These are phyloP conservation scores for Ophiosphaerella korrae DNA, from an alignment of 2,329 filamentous ascomycete species.

Conservation along the genomic window DNA sequence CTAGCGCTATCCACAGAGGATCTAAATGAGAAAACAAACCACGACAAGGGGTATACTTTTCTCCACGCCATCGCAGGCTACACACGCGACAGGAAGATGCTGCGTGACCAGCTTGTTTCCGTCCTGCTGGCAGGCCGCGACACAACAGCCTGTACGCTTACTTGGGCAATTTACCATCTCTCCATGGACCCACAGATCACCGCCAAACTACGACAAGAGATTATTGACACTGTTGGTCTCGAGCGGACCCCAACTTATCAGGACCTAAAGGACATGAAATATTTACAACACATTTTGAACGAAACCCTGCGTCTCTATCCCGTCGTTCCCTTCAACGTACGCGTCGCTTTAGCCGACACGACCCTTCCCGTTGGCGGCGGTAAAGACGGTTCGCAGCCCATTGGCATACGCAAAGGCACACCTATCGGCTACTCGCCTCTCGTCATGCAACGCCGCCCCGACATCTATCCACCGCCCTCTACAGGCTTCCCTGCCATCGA, in stretches of 20 bases:
- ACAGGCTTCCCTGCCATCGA: slow-evolving; percentile 49
- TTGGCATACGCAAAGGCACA: slow-evolving; percentile 52
- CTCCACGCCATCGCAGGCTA: slow-evolving; percentile 82
- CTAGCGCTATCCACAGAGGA: slow-evolving; percentile 72
- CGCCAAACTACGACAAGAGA: slow-evolving; percentile 73
- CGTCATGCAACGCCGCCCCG: slow-evolving; percentile 55
- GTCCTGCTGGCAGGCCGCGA: slow-evolving; percentile 85
- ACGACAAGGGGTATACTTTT: slow-evolving; percentile 78
- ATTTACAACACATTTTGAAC: slow-evolving; percentile 54
- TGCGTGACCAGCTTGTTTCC: slow-evolving; percentile 77
- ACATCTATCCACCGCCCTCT: slow-evolving; percentile 53
- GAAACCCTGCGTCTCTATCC: slow-evolving; percentile 54
- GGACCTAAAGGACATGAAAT: slow-evolving; percentile 87
- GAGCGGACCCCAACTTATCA: slow-evolving; percentile 69
- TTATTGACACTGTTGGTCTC: slow-evolving; percentile 68
- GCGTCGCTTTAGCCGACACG: slow-evolving; percentile 53
- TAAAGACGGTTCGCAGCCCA: slow-evolving; percentile 50
- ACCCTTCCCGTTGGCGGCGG: slow-evolving; percentile 57
- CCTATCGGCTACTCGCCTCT: slow-evolving; percentile 55
- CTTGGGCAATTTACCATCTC: slow-evolving; percentile 83
- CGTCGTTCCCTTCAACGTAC: slow-evolving; percentile 57
- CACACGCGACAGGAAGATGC: slow-evolving; percentile 69
- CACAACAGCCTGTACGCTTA: slow-evolving; percentile 81
- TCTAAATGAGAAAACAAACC: slow-evolving; percentile 73
- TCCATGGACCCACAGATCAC: slow-evolving; percentile 71